These are phyloP conservation scores for Lagenaria siceraria DNA, from an alignment of 306 rosid genomes.

Conservation along the genomic window DNA sequence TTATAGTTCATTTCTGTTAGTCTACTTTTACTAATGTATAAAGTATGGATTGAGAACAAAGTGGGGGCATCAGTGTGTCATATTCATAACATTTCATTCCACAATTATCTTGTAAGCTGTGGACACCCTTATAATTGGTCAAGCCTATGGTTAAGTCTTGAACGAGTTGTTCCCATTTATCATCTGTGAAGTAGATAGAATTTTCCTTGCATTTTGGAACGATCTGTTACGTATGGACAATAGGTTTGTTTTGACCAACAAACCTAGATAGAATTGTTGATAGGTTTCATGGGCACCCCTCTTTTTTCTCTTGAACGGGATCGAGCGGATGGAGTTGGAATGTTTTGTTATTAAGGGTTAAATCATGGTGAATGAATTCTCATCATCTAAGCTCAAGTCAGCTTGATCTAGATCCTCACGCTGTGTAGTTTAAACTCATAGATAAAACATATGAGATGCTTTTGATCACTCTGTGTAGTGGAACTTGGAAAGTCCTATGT, in stretches of 20 bases:
- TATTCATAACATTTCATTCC: neutral
- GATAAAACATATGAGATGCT: neutral
- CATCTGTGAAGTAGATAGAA: neutral
- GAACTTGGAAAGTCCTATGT: neutral
- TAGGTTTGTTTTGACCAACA: neutral
- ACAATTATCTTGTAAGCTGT: neutral
- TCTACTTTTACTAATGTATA: neutral
- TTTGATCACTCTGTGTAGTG: neutral
- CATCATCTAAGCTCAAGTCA: neutral
- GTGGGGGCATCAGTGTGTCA: neutral
- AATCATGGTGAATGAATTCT: neutral
- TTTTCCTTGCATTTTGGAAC: neutral
- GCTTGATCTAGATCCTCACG: neutral
- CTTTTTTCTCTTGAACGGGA: neutral
- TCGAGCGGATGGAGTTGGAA: neutral
- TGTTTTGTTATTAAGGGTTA: neutral
- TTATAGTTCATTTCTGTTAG: neutral
- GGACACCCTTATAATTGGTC: neutral
- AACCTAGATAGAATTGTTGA: neutral
- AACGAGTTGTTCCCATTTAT: neutral
- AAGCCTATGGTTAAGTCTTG: neutral
- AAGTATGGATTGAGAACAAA: neutral
- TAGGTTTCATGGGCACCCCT: neutral
- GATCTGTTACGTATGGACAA: neutral
- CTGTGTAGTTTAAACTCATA: neutral